phyloP scores from a whole-genome alignment of 192 early-diverging fungal species.

The Entrophospora sp. region DNA sequence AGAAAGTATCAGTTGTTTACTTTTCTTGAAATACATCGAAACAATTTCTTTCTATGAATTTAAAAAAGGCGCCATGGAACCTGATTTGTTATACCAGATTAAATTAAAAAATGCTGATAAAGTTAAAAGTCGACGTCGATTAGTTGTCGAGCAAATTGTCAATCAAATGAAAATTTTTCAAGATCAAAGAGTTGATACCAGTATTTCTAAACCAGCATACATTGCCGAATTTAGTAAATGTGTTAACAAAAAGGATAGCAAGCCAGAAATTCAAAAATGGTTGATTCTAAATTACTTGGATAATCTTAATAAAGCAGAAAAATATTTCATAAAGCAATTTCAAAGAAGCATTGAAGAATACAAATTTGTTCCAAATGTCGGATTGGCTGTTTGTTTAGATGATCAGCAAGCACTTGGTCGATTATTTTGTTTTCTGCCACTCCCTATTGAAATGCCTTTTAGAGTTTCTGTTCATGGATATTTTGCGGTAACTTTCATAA shows the following conservation, averaged over 20 bases:
- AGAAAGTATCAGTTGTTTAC: constrained; percentile 23
- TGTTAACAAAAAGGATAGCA: no score
- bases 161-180: neutral
- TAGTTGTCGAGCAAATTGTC: neutral
- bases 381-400: constrained; percentile 22
- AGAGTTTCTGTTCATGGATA: constrained; percentile 31
- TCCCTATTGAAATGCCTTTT: constrained; percentile 25
- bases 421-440: constrained; percentile 33
- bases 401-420: neutral
- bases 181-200: neutral
- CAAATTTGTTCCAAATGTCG: constrained; percentile 33
- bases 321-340: constrained; percentile 4
- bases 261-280: no score
- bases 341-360: constrained; percentile 4
- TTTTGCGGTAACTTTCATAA: constrained; percentile 27
- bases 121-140: constrained; percentile 1
- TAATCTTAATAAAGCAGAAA: neutral
- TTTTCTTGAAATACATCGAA: constrained; percentile 31
- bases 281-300: constrained; percentile 20
- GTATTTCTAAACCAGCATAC: neutral
- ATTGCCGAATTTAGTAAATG: constrained; percentile 18
- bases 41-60: constrained; percentile 27
- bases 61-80: neutral
- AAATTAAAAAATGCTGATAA: constrained; percentile 23
- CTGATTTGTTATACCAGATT: constrained; percentile 18